phyloP scores from a whole-genome alignment of 345 rosid genomes.

The Aurinia saxatilis region DNA sequence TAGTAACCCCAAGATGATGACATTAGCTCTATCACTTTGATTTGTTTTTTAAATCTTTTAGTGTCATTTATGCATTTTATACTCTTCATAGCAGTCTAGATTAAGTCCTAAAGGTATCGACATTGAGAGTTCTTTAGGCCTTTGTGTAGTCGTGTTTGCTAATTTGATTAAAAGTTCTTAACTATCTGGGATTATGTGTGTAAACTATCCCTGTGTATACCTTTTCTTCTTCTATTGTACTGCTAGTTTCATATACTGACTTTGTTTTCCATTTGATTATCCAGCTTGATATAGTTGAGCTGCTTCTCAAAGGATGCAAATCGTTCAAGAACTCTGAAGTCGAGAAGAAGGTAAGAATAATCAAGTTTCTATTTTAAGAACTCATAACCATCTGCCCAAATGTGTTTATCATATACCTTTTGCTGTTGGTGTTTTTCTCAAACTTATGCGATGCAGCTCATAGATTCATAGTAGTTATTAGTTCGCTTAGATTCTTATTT shows the following conservation, averaged over 20 bases:
- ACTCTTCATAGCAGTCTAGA: neutral
- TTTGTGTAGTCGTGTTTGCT: neutral
- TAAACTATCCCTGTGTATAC: neutral
- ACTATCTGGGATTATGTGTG: neutral
- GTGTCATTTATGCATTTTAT: neutral
- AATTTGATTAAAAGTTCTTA: neutral
- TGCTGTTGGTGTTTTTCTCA: neutral
- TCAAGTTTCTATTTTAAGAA: neutral
- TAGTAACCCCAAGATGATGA: neutral
- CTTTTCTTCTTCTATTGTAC: neutral
- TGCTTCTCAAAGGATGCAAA: constrained; percentile 77
- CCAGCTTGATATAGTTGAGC: constrained; percentile 57
- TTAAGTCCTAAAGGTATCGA: neutral
- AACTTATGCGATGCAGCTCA: neutral
- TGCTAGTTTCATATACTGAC: neutral
- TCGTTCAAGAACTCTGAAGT: constrained; percentile 42
- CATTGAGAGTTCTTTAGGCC: neutral
- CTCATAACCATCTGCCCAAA: neutral
- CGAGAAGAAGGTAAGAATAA: constrained; percentile 48
- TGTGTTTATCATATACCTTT: neutral
- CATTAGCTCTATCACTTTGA: neutral
- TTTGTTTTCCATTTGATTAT: constrained; percentile 1
- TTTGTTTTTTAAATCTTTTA: neutral
- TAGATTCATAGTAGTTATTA: neutral
- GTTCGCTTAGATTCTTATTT: neutral